Evolutionary conservation across 2,329 filamentous ascomycete genomes (phyloP), one percentile per base, ranked within the genome.

Genomic region (Epichloe amarillans): DNA sequence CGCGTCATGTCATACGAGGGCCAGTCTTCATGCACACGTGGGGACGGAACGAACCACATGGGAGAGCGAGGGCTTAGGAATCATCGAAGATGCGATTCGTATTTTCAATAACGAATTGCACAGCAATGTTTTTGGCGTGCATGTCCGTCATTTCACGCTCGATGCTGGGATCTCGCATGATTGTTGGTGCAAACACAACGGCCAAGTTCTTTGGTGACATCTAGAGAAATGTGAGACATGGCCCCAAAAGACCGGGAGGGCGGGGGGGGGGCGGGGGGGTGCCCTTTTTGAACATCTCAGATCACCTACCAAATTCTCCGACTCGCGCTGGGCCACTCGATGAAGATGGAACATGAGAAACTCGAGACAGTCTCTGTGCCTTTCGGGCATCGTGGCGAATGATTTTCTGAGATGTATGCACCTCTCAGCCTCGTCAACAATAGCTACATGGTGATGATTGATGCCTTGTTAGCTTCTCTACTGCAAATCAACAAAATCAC

Each of bases 171-270:
- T 94, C 89, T 58, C 91, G 81, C 88, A 98, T 95, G 59, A 98
- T 94, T 1, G 93, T 98, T 7, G 93, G 93, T 8, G 93, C 93
- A 64, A 98, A 98, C 38, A 98, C 93, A 41, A 98, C 93, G 3
- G 93, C 89, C 54, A 97, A 72, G 64, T 98, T 98, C 69, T 94
- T 87, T 51, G 91, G 87, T 23, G 88, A 95, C 93, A 98, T 98
- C 82, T 87, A 53, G 2, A 38, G 26, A 26, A 19, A n/a, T 5
- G 46, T 50, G 5, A 44, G 15, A 26, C 8, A 30, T 30, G 8
- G 26, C 26, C 3, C 26, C 26, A 11, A 30, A 3, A 30, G 26
- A 30, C 8, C n/a, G n/a, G n/a, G n/a, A n/a, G n/a, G n/a, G n/a
- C n/a, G n/a, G n/a, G n/a, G n/a, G n/a, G n/a, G n/a, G n/a, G n/a